Evolutionary conservation across 2,329 filamentous ascomycete species (phyloP).

Genomic region (Botrytis squamosa): DNA sequence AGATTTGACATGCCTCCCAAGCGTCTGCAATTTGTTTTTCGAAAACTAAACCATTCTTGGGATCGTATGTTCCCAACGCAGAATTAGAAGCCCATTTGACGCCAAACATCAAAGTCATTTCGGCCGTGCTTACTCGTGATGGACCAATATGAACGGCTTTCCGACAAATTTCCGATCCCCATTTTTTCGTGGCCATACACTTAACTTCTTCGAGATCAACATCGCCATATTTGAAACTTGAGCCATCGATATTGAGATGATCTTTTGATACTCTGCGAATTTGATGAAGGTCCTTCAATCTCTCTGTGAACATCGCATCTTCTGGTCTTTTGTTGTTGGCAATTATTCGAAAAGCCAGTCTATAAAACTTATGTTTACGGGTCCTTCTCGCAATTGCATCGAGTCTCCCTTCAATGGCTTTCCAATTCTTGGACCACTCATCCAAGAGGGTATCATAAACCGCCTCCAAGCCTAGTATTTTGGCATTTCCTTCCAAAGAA

Average conservation of each 20-base stretch:
- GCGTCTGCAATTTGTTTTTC: neutral
- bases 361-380: neutral
- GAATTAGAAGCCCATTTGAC: accelerated
- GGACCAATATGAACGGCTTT: neutral
- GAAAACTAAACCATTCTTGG: neutral
- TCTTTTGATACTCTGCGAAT: neutral
- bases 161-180: neutral
- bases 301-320: neutral
- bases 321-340: neutral
- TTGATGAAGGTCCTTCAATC: neutral
- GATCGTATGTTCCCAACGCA: neutral
- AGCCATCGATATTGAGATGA: neutral
- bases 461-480: neutral
- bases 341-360: neutral
- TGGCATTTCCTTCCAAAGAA: neutral
- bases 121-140: neutral
- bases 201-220: neutral
- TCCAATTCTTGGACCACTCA: no score
- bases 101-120: neutral
- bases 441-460: neutral
- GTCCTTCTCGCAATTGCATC: no score
- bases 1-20: neutral
- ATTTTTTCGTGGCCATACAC: neutral
- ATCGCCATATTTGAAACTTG: neutral
- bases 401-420: no score